phyloP scores from a whole-genome alignment of 441 rosid genomes.

The Populus hybrid region DNA sequence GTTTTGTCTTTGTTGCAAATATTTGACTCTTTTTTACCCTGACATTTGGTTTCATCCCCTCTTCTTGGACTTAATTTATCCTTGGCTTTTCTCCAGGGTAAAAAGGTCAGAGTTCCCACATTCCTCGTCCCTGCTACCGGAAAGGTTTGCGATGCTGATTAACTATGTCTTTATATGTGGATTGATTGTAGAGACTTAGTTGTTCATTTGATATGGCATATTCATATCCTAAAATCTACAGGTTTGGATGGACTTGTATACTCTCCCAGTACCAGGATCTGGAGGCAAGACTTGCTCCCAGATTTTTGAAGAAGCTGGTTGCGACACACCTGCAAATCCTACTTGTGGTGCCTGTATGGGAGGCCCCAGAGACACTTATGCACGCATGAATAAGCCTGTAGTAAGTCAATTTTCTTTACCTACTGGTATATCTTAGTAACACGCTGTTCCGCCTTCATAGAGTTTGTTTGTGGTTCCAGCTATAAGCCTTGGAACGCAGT shows the following conservation, averaged over 20 bases:
- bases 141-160: conserved; percentile 46
- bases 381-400: conserved; percentile 85
- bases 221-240: conserved; percentile 21
- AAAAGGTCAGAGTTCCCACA: conserved; percentile 90
- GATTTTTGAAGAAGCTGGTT: conserved; percentile 96
- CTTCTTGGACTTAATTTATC: conserved; percentile 1
- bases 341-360: conserved; percentile 99
- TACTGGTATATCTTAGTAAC: background rate
- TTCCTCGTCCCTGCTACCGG: conserved; percentile 97
- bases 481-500: background rate
- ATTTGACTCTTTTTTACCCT: background rate
- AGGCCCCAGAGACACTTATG: conserved; percentile 91
- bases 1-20: background rate
- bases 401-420: conserved; percentile 29
- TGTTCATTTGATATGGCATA: background rate
- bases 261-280: conserved; percentile 86
- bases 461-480: background rate
- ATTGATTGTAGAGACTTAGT: background rate
- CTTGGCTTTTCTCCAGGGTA: conserved; percentile 56
- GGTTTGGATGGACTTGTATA: conserved; percentile 96
- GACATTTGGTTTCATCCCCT: background rate
- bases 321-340: conserved; percentile 97
- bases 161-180: background rate
- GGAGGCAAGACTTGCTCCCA: conserved; percentile 96
- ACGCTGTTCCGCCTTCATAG: background rate